Conservation (phyloP, 1,284 basidiomycete species). For the Rhodotorula sp. region DNA sequence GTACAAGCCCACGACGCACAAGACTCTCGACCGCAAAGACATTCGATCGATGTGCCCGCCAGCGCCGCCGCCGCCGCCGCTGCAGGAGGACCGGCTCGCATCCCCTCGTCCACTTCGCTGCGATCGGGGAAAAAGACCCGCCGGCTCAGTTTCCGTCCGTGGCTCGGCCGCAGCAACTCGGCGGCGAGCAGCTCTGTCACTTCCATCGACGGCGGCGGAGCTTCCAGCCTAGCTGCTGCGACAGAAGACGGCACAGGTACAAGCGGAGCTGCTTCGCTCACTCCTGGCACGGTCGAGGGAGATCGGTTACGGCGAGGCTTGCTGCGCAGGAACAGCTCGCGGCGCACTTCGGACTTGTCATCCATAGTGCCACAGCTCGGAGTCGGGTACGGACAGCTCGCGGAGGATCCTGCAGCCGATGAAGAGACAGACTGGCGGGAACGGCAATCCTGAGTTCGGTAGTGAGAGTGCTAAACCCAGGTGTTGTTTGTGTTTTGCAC, state of each 20-base stretch:
- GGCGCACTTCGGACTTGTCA: conserved; percentile 7
- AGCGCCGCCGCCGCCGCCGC: neutral
- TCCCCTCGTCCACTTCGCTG: neutral
- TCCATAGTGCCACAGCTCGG: neutral
- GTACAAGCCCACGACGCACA: neutral
- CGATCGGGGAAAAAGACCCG: conserved; percentile 1
- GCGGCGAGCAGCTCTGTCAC: neutral
- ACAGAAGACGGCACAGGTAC: neutral
- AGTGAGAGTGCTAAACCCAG: neutral
- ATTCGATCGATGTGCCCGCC: neutral
- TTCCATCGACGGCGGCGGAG: neutral
- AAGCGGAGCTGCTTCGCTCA: neutral
- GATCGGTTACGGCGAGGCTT: conserved; percentile 4
- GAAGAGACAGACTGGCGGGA: neutral
- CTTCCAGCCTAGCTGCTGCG: neutral
- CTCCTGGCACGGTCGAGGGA: neutral
- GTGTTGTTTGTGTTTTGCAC: neutral
- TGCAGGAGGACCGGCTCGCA: neutral
- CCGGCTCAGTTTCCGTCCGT: conserved; percentile 11
- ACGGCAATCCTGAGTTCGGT: neutral
- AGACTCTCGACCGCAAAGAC: neutral
- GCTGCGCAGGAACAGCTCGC: conserved; percentile 22
- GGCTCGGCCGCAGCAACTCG: conserved; percentile 11
- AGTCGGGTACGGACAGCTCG: neutral
- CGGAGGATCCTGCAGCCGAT: neutral